Base-by-base conservation (phyloP, 768 basidiomycete genomes). In the Macrolepiota albuminosa region DNA sequence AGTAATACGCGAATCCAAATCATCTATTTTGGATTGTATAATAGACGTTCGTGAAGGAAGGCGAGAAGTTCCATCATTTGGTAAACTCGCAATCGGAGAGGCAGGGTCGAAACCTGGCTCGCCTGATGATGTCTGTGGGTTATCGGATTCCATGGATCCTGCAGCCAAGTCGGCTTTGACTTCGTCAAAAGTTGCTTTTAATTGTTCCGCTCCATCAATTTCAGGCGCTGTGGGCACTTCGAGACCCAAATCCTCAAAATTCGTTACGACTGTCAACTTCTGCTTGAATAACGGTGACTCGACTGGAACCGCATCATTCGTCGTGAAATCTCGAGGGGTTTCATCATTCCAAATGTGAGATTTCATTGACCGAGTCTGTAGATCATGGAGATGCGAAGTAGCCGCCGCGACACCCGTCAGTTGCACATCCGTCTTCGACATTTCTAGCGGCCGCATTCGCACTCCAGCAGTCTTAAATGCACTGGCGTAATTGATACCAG, bases 401-500 rank as follows among this genome's bases (percentile, higher is more conserved):
- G 93, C 93, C 24, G 93, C 93, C 29, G 93, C 93, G 11, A 89
- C 84, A 26, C 92, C 93, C 3, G 91, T 89, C 43, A 91, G 79
- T 62, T 89, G 83, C 34, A 91, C 83, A 65, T 88, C 89, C 65
- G 79, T 81, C 50, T 80, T 78, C 21, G 87, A 83, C 80, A 93
- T 84, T 18, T 82, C 84, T 13, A 81, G 73, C 0, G 90, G 80
- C 24, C 95, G 84, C 84, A 97, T 93, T 48, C 84, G 81, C 40
- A 98, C 78, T 10, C 89, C 89, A 16, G 86, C 81, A 2, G 92
- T 86, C 74, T 89, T 94, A 83, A 97, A 98, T 6, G 92, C 80
- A 60, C 93, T 89, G 3, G 94, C 94, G 69, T 97, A 98, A 73
- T 99, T 99, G 68, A 98, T 93, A 36, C 81, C 79, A 14, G 88